phyloP scores from a whole-genome alignment of 805 yeast genomes.

The Starmerella stigmatis region DNA sequence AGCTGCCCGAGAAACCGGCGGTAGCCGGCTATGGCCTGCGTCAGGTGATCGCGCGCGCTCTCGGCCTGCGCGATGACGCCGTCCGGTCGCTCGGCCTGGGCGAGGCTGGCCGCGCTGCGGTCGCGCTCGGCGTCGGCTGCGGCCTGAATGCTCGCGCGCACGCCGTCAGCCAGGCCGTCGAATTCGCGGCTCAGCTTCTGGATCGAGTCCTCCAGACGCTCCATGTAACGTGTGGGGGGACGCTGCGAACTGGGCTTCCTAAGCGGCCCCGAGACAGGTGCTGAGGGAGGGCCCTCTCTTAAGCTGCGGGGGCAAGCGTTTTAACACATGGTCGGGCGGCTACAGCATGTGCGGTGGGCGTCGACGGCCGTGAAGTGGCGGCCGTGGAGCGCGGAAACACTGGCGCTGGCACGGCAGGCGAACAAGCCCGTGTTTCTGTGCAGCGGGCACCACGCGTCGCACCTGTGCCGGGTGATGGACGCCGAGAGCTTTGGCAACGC shows the following conservation, averaged over 20 bases:
- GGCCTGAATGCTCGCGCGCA: conserved; percentile 6
- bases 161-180: conserved; percentile 4
- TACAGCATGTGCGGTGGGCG: not conserved
- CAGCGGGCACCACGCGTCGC: conserved; percentile 34
- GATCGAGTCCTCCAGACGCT: conserved; percentile 12
- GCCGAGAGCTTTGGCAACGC: conserved; percentile 27
- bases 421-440: conserved; percentile 32
- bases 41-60: conserved; percentile 6
- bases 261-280: no score
- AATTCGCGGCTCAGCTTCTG: conserved; percentile 14
- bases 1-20: conserved; percentile 8
- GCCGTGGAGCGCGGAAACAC: conserved; percentile 30
- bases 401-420: conserved; percentile 27
- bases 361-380: conserved; percentile 28
- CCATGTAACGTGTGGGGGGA: conserved; percentile 6
- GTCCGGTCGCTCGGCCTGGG: conserved; percentile 7
- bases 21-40: conserved; percentile 6
- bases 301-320: not conserved
- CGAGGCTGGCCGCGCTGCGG: conserved; percentile 12
- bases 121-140: conserved; percentile 11
- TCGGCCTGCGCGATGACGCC: conserved; percentile 17
- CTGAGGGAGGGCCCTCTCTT: not conserved
- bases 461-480: conserved; percentile 35
- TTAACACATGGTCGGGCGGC: conserved; percentile 1
- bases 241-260: not conserved